Conservation (phyloP, 768 basidiomycete genomes). For the Termitomyces sp. region DNA sequence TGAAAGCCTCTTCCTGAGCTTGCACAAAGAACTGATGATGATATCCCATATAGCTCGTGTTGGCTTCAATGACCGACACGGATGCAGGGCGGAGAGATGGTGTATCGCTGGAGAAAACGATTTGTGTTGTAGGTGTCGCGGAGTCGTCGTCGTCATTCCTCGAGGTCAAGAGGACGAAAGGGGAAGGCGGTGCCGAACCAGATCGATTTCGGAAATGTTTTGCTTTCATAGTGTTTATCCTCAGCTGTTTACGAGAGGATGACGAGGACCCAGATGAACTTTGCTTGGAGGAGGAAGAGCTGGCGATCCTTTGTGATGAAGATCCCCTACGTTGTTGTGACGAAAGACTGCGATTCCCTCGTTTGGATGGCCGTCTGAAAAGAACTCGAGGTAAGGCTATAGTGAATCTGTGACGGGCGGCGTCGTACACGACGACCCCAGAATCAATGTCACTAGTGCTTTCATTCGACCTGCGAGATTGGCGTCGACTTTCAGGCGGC, state of each 20-base stretch:
- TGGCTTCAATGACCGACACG: not conserved
- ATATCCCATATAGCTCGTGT: conserved; percentile 14
- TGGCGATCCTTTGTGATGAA: not conserved
- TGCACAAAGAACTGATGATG: conserved; percentile 20
- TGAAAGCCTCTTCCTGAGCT: conserved; percentile 1
- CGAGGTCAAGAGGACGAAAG: conserved; percentile 7
- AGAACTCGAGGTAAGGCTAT: conserved; percentile 9
- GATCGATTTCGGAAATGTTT: conserved; percentile 2
- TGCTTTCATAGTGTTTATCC: not conserved
- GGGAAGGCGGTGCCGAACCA: conserved; percentile 7
- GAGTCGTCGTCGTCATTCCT: not conserved
- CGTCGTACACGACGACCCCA: not conserved
- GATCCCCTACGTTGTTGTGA: not conserved
- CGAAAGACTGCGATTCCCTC: not conserved
- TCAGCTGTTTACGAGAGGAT: not conserved
- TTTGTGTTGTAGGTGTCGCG: not conserved
- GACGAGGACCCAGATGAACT: not conserved
- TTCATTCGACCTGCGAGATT: not conserved
- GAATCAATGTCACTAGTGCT: conserved; percentile 2
- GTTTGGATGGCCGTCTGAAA: conserved; percentile 2
- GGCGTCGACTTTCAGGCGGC: conserved; percentile 1
- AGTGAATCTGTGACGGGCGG: conserved; percentile 4
- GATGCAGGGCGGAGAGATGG: not conserved
- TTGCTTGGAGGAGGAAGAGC: not conserved
- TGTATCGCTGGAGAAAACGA: not conserved